Percentiles rank a stretch among this genome's conserved stretches.
These are phyloP conservation scores for Chlamydomonas incerta DNA, from an alignment of 139 green algal species.

Conservation along the genomic window DNA sequence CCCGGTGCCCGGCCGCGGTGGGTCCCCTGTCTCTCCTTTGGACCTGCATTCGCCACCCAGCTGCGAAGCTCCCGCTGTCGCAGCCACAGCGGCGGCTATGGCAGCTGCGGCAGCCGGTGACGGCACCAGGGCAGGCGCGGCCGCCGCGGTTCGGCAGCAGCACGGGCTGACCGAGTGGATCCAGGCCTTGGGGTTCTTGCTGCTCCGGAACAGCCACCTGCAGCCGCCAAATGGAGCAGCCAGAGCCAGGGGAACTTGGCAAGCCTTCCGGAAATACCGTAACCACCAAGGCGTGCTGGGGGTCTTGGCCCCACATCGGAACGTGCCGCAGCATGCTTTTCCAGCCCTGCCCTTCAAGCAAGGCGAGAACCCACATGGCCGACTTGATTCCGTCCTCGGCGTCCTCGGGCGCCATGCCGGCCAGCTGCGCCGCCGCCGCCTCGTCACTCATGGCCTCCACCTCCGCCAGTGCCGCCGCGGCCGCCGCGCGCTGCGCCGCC, in stretches of 20 bases:
- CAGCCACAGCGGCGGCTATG: not conserved
- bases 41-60: too few species aligned
- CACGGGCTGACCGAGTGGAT: constrained; percentile 19
- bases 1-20: too few species aligned
- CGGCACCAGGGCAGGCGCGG: too few species aligned
- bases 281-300: too few species aligned
- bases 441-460: not conserved
- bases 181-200: constrained; percentile 47
- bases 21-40: too few species aligned
- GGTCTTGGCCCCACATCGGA: too few species aligned
- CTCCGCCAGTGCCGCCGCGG: not conserved
- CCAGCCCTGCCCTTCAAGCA: too few species aligned
- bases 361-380: constrained; percentile 41
- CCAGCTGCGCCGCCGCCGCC: not conserved
- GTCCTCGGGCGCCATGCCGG: not conserved
- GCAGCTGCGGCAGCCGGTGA: not conserved
- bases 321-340: too few species aligned
- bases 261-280: too few species aligned
- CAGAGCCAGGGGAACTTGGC: too few species aligned
- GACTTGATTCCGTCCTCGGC: constrained; percentile 5
- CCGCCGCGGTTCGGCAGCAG: not conserved
- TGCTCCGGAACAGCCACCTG: constrained; percentile 53
- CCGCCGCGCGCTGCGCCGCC: too few species aligned
- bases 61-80: not conserved
- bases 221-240: too few species aligned